A percentile compares a stretch with the other conserved stretches of the same genome.
phyloP scores from a whole-genome alignment of 176 grass and related monocot genomes.

The Triticum timopheevii region DNA sequence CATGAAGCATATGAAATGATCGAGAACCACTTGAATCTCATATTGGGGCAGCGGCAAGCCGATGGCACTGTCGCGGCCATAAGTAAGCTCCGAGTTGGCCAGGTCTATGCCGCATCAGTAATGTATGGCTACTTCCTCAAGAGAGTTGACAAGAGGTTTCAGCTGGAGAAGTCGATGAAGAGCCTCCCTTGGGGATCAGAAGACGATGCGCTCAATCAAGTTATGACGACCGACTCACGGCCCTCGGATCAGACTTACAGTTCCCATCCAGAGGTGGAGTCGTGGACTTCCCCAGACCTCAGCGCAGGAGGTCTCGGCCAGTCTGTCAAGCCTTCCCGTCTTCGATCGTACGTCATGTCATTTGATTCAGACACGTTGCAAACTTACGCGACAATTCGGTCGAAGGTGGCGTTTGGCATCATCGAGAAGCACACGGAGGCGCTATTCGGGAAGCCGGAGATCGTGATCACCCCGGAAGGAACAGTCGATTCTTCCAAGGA shows the following conservation, averaged over 20 bases:
- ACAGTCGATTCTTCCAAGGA: slow-evolving; percentile 92
- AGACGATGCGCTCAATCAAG: slow-evolving; percentile 51
- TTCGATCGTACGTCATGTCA: slow-evolving; percentile 90
- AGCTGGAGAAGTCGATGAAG: slow-evolving; percentile 94
- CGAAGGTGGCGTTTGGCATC: slow-evolving; percentile 92
- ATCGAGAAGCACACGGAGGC: slow-evolving; percentile 96
- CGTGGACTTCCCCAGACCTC: slow-evolving; percentile 51
- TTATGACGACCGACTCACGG: slow-evolving; percentile 45
- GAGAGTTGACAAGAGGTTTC: slow-evolving; percentile 91
- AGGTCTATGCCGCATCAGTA: slow-evolving; percentile 94
- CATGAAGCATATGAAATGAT: slow-evolving; percentile 92
- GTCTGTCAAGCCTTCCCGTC: slow-evolving; percentile 65
- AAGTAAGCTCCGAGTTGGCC: slow-evolving; percentile 93
- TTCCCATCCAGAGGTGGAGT: slow-evolving; percentile 56
- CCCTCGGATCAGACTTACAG: slow-evolving; percentile 38
- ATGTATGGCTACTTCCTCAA: slow-evolving; percentile 99
- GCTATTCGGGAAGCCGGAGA: slow-evolving; percentile 90
- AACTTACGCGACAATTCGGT: slow-evolving; percentile 75
- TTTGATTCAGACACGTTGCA: slow-evolving; percentile 92
- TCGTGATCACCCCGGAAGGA: slow-evolving; percentile 82
- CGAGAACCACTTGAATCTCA: slow-evolving; percentile 89
- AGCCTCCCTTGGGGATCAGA: slow-evolving; percentile 74
- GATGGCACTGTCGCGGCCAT: slow-evolving; percentile 68
- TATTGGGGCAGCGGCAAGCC: slow-evolving; percentile 75
- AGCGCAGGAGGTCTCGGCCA: slow-evolving; percentile 38